Percentiles rank a stretch among this genome's conserved stretches.
Conservation (phyloP, 2,329 filamentous ascomycete species). For the Tolypocladium album region DNA sequence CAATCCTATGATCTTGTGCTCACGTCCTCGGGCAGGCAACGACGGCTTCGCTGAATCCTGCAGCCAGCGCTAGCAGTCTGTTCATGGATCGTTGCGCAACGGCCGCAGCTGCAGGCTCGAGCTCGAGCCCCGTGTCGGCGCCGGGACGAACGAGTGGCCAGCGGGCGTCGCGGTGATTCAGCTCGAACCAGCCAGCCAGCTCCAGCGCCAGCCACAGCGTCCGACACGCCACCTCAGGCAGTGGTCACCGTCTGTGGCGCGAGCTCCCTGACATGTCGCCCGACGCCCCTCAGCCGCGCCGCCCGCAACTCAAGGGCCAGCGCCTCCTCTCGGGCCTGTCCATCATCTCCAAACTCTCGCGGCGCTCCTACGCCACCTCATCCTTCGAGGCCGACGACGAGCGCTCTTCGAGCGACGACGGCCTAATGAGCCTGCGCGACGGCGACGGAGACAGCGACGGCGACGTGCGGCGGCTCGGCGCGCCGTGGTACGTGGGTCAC, state of each 20-base stretch:
- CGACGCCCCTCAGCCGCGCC: constrained; percentile 15
- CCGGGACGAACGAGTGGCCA: neutral
- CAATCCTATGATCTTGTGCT: too few relatives aligned
- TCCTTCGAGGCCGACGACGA: constrained; percentile 63
- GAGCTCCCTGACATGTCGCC: constrained; percentile 2
- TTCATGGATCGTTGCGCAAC: neutral
- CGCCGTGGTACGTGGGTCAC: constrained; percentile 62
- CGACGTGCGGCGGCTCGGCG: constrained; percentile 16
- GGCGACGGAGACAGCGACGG: constrained; percentile 18
- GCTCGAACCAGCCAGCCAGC: neutral
- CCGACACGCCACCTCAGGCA: neutral
- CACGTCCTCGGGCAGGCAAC: too few relatives aligned
- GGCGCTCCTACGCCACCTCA: constrained; percentile 45
- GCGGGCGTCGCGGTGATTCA: neutral
- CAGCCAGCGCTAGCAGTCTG: too few relatives aligned
- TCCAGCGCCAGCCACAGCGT: neutral
- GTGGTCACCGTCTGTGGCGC: neutral
- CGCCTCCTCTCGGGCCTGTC: constrained; percentile 39
- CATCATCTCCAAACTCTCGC: constrained; percentile 42
- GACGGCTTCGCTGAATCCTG: too few relatives aligned
- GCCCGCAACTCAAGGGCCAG: constrained; percentile 27
- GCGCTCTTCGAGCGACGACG: constrained; percentile 31
- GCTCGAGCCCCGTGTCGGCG: neutral
- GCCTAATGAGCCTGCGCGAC: constrained; percentile 24
- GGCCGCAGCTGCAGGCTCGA: neutral